phyloP scores from a whole-genome alignment of 169 alveolate genomes.

The Babesia sp. region DNA sequence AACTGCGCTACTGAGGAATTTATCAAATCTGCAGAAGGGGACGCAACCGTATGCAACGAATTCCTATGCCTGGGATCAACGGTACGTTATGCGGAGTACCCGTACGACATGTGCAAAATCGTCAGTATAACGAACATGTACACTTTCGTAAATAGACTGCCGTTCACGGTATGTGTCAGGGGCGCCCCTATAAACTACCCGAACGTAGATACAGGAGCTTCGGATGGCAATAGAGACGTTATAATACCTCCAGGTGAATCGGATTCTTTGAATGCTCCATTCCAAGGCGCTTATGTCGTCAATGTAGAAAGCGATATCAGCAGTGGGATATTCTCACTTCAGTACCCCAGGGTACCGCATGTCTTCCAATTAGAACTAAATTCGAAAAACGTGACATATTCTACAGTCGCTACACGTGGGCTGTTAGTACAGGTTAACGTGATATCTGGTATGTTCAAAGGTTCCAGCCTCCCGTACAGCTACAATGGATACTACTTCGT shows the following conservation, averaged over 20 bases:
- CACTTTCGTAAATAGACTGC: slow-evolving; percentile 77
- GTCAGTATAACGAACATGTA: slow-evolving; percentile 78
- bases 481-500: slow-evolving; percentile 80
- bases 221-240: slow-evolving; percentile 5
- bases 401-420: slow-evolving; percentile 58
- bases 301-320: slow-evolving; percentile 45
- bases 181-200: slow-evolving; percentile 32
- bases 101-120: slow-evolving; percentile 75
- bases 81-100: slow-evolving; percentile 79
- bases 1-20: not conserved
- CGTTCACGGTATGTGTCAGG: slow-evolving; percentile 72
- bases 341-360: slow-evolving; percentile 74
- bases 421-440: slow-evolving; percentile 75
- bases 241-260: slow-evolving; percentile 63
- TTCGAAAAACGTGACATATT: slow-evolving; percentile 34
- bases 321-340: slow-evolving; percentile 73
- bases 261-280: slow-evolving; percentile 50
- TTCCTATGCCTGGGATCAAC: slow-evolving; percentile 73
- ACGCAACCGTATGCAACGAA: not conserved
- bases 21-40: not conserved
- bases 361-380: slow-evolving; percentile 73
- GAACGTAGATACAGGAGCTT: slow-evolving; percentile 10
- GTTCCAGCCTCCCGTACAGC: slow-evolving; percentile 77
- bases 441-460: slow-evolving; percentile 78
- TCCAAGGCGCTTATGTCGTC: slow-evolving; percentile 54